These are phyloP conservation scores for Pseudonitzschia multiseries DNA, from an alignment of 108 stramenopile genomes.

Conservation along the genomic window DNA sequence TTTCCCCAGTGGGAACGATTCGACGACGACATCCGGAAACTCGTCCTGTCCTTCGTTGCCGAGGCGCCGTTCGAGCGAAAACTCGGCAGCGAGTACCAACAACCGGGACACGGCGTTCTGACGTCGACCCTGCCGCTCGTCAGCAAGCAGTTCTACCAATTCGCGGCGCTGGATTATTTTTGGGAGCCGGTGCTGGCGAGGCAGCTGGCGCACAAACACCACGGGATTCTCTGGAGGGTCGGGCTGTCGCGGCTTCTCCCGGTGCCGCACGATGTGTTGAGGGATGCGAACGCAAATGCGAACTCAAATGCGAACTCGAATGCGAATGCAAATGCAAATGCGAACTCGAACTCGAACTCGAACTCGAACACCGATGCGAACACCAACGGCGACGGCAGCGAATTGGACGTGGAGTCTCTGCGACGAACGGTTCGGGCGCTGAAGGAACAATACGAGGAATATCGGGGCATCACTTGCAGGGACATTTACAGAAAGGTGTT, in stretches of 20 bases:
- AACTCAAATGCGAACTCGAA: too few species aligned
- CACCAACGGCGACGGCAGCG: too few species aligned
- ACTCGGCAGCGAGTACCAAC: slow-evolving; percentile 7
- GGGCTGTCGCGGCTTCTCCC: slow-evolving; percentile 45
- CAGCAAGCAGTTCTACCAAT: slow-evolving; percentile 52
- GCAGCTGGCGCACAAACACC: slow-evolving; percentile 35
- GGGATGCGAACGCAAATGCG: background rate
- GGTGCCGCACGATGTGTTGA: slow-evolving; percentile 11
- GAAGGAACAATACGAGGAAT: background rate
- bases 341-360: too few species aligned
- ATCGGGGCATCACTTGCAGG: slow-evolving; percentile 34
- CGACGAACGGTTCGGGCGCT: background rate
- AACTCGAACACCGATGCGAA: too few species aligned
- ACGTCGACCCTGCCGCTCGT: slow-evolving; percentile 60
- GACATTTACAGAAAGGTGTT: slow-evolving; percentile 53
- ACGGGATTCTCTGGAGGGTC: slow-evolving; percentile 43
- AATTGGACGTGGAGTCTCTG: background rate
- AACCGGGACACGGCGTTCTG: slow-evolving; percentile 42
- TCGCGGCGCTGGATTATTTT: slow-evolving; percentile 42
- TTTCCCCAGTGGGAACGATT: slow-evolving; percentile 37
- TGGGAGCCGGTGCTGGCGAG: slow-evolving; percentile 48
- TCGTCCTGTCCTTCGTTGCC: slow-evolving; percentile 58
- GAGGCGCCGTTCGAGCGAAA: slow-evolving; percentile 53
- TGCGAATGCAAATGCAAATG: too few species aligned
- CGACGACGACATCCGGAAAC: slow-evolving; percentile 51